A percentile compares a stretch with the other conserved stretches of the same genome.
Conservation (phyloP, 495 filamentous ascomycete genomes). For the Penicillium antarcticum region DNA sequence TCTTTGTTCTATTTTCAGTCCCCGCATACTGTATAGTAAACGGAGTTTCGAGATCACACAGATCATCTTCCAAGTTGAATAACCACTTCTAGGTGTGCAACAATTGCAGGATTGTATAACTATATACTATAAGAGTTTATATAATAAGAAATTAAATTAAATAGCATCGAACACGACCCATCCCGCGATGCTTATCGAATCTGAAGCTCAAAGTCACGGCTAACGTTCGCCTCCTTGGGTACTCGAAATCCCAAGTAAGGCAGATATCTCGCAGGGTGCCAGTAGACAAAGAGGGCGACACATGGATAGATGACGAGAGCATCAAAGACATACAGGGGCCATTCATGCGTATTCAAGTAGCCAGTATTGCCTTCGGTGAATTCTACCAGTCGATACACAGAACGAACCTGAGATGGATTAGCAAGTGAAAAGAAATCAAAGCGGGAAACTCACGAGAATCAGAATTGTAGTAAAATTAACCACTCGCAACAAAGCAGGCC, state of each 20-base stretch:
- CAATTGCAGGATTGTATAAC: too few relatives aligned
- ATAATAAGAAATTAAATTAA: neutral
- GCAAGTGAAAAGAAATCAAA: neutral
- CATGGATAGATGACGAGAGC: conserved; percentile 50
- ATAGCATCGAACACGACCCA: neutral
- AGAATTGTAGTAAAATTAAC: conserved; percentile 51
- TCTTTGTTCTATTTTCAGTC: too few relatives aligned
- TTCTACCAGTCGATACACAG: conserved; percentile 60
- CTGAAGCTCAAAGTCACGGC: neutral
- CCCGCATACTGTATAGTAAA: too few relatives aligned
- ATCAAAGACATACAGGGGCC: conserved; percentile 62
- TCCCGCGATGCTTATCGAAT: neutral
- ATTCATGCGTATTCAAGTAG: conserved; percentile 51
- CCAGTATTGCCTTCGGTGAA: conserved; percentile 54
- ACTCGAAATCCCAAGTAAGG: conserved; percentile 36
- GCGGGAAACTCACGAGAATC: conserved; percentile 46
- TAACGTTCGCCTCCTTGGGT: conserved; percentile 6
- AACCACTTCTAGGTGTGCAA: too few relatives aligned
- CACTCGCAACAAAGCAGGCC: conserved; percentile 47
- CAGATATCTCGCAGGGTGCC: conserved; percentile 44
- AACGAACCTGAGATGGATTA: conserved; percentile 43
- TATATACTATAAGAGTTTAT: too few relatives aligned
- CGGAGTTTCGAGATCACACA: too few relatives aligned
- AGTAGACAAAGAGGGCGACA: conserved; percentile 48
- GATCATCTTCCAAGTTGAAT: too few relatives aligned